phyloP scores from a whole-genome alignment of 177 flowering plant genomes.

The Vitis hybrid region DNA sequence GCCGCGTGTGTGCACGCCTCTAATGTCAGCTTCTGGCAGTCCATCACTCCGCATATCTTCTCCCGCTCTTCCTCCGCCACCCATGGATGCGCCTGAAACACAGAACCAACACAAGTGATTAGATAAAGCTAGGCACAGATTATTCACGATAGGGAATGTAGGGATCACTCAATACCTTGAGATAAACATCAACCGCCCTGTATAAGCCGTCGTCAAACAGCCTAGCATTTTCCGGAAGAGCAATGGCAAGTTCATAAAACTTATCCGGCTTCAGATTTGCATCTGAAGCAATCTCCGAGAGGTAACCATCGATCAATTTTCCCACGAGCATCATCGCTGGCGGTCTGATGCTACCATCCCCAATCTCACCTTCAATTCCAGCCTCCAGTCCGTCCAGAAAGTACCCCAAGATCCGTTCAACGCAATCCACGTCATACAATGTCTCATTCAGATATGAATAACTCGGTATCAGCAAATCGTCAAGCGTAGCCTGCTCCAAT shows the following conservation, averaged over 20 bases:
- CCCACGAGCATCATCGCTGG: slow-evolving; percentile 75
- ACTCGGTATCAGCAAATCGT: slow-evolving; percentile 88
- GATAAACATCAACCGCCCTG: slow-evolving; percentile 90
- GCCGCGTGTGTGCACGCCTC: slow-evolving; percentile 99
- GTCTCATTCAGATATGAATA: slow-evolving; percentile 88
- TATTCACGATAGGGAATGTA: not conserved
- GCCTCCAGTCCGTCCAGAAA: slow-evolving; percentile 46
- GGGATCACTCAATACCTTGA: slow-evolving; percentile 52
- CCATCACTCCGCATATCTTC: slow-evolving; percentile 71
- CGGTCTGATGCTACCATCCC: slow-evolving; percentile 25
- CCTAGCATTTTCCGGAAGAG: slow-evolving; percentile 77
- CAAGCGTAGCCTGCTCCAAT: slow-evolving; percentile 79
- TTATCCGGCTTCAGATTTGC: slow-evolving; percentile 77
- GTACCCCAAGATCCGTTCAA: slow-evolving; percentile 65
- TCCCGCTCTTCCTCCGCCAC: slow-evolving; percentile 83
- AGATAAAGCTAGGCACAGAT: not conserved
- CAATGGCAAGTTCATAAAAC: slow-evolving; percentile 59
- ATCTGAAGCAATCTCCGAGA: slow-evolving; percentile 90
- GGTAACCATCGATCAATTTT: slow-evolving; percentile 82
- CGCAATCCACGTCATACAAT: slow-evolving; percentile 86
- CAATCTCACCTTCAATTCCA: slow-evolving; percentile 29
- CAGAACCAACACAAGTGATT: not conserved
- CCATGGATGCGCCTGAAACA: slow-evolving; percentile 81
- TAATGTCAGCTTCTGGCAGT: slow-evolving; percentile 87
- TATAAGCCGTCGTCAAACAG: slow-evolving; percentile 88